Base-by-base conservation (phyloP, 2,329 filamentous ascomycete genomes). In the Huntiella bhutanensis region DNA sequence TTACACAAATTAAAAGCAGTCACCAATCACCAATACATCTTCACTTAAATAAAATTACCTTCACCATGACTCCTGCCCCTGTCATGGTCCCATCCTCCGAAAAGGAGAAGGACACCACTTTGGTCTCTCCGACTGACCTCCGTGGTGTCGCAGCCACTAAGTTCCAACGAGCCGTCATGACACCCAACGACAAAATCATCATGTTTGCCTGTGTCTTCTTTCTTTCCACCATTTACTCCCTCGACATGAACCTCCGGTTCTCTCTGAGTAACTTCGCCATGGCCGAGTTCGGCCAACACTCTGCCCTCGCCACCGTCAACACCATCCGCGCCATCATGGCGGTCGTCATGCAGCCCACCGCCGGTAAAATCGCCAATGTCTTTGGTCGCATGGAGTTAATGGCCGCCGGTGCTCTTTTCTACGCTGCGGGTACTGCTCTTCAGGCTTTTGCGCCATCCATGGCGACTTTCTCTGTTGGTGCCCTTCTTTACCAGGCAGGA, bases 141-240 rank as follows among this genome's bases (percentile, higher is more conserved):
- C 60, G 71, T 3, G 75, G 75, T 57, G 73, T 79, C 6, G 60
- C 57, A 12, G 70, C 74, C 8, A 68, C 77, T 50, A 71, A 77
- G 57, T 69, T n/a, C n/a, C 62, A 79, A 41, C 60, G 67, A 4
- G 58, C 64, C 10, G 64, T 71, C 51, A 66, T 77, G 34, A 73
- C 67, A 12, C 50, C 58, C 3, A 50, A 53, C 7, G 71, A 79
- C 55, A 70, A 71, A 17, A 51, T 71, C 49, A 62, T 66, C 50
- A 66, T 81, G 55, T 78, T 80, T 58, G 54, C 70, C 6, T 65
- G 73, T 16, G 63, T 80, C 51, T 79, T 80, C 55, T 56, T 80
- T 32, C 60, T 80, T 45, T 69, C 75, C 5, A 80, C 77, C 56
- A 71, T 68, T 28, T 80, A 80, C 55, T 70, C 71, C 1, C 63